Base-by-base conservation (phyloP, 2,329 filamentous ascomycete genomes). In the Onygenales sp. region DNA sequence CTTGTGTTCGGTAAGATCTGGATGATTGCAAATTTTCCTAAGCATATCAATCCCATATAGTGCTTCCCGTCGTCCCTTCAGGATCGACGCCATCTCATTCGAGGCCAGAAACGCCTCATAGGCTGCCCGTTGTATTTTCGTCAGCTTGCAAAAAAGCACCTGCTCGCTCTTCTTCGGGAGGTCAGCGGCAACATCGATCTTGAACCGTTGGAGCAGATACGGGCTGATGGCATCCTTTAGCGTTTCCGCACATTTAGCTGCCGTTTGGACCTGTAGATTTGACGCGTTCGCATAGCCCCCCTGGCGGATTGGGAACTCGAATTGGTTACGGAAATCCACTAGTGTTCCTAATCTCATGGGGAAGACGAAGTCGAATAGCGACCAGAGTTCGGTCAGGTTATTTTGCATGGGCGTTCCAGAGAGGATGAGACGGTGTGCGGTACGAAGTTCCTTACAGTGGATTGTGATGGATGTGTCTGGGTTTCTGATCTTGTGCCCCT, bases 331-430 rank as follows among this genome's bases (percentile, higher is more conserved):
- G 66, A 98, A 98, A 58, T 87, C 89, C 54, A 96, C 87, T 10
- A 97, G 76, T 0, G 89, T 96, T 0, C 93, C 94, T 5, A 98
- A 74, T 11, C 91, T 86, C 89, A 97, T 96, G 0, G 94, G 93
- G 57, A 90, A 97, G 54, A 97, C 86, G 65, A 98, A 98, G 66
- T 98, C 94, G 65, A 98, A 97, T 0, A 98, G 74, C 0, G 92
- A 97, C 92, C 93, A 98, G 0, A 98, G 75, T 67, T 98, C 94
- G 0, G 87, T 85, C 31, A 98, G 73, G 58, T 96, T 97, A 69
- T 98, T 98, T 68, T 98, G 94, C 77, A 98, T 94, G 0, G 94
- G 94, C 0, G 93, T 98, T 5, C 93, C 93, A 0, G 94, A 97
- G 1, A 98, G 76, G 55, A 98, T 97, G 58, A 97, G 79, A 21